These are phyloP conservation scores for Penstemon barbatus DNA, from an alignment of 257 asterid species.

Conservation along the genomic window DNA sequence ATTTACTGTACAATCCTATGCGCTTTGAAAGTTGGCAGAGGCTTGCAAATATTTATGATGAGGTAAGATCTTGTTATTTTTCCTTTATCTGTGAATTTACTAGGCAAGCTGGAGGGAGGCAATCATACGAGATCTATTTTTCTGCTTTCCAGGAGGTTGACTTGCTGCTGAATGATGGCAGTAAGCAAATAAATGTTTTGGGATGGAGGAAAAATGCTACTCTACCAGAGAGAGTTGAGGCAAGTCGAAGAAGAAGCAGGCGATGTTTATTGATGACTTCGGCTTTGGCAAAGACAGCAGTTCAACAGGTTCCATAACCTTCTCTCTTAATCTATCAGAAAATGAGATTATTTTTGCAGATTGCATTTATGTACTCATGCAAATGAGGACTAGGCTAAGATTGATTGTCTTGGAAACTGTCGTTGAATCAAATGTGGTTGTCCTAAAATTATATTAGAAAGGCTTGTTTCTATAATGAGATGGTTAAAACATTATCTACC, in stretches of 20 bases:
- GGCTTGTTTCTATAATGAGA: constrained; percentile 11
- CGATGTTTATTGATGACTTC: constrained; percentile 94
- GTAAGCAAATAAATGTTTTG: constrained; percentile 90
- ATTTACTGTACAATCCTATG: constrained; percentile 79
- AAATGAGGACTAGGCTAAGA: constrained; percentile 18
- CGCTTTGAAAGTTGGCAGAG: constrained; percentile 98
- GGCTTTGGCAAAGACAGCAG: constrained; percentile 78
- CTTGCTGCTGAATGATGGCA: constrained; percentile 95
- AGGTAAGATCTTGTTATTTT: constrained; percentile 51
- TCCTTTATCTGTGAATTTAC: constrained; percentile 28
- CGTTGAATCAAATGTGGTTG: constrained; percentile 7
- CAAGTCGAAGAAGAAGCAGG: constrained; percentile 97
- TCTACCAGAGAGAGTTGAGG: constrained; percentile 89
- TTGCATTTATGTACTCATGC: constrained; percentile 25
- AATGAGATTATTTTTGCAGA: constrained; percentile 21
- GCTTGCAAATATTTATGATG: constrained; percentile 93
- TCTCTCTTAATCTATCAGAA: constrained; percentile 27
- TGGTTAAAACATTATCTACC: constrained; percentile 14
- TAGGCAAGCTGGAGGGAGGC: constrained; percentile 8
- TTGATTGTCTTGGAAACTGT: constrained; percentile 21
- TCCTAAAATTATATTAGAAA: constrained; percentile 17
- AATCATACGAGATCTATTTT: constrained; percentile 19
- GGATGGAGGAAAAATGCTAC: constrained; percentile 81
- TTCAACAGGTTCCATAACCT: constrained; percentile 71
- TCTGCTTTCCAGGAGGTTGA: constrained; percentile 84